Percentiles rank a stretch among this genome's conserved stretches.
Evolutionary conservation across 1,139 yeast genomes (phyloP).

Genomic region (Ashbya aceris): DNA sequence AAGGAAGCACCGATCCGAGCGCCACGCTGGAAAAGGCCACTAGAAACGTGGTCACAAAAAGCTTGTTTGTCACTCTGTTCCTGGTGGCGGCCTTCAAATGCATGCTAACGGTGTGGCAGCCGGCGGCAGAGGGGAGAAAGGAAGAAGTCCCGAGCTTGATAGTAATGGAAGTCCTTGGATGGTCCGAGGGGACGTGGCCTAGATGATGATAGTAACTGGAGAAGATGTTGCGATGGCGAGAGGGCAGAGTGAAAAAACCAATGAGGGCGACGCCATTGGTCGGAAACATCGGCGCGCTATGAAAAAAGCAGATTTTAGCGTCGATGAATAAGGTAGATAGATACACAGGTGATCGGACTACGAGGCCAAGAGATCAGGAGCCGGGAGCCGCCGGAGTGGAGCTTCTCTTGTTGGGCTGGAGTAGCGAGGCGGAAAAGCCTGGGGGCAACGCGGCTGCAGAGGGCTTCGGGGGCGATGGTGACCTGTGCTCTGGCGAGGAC

Average conservation of each 20-base stretch:
- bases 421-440: conserved; percentile 30
- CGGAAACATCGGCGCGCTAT: conserved; percentile 6
- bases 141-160: neutral
- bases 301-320: conserved; percentile 1
- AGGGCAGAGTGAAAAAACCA: neutral
- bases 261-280: conserved; percentile 3
- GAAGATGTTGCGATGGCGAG: neutral
- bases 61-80: conserved; percentile 31
- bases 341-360: no score
- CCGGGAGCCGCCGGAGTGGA: neutral
- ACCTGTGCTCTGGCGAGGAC: neutral
- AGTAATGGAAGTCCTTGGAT: no score
- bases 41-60: conserved; percentile 33
- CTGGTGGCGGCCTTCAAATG: conserved; percentile 31
- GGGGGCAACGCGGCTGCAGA: conserved; percentile 22
- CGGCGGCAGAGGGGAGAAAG: neutral
- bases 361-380: neutral
- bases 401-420: conserved; percentile 1
- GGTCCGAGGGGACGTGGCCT: no score
- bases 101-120: conserved; percentile 2
- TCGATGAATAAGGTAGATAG: neutral
- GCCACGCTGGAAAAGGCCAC: conserved; percentile 36
- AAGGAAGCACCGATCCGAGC: conserved; percentile 33
- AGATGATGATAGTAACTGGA: no score
- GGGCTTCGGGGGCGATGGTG: no score